These are phyloP conservation scores for Amborella trichopoda DNA, from an alignment of 164 flowering plant species.

Conservation along the genomic window DNA sequence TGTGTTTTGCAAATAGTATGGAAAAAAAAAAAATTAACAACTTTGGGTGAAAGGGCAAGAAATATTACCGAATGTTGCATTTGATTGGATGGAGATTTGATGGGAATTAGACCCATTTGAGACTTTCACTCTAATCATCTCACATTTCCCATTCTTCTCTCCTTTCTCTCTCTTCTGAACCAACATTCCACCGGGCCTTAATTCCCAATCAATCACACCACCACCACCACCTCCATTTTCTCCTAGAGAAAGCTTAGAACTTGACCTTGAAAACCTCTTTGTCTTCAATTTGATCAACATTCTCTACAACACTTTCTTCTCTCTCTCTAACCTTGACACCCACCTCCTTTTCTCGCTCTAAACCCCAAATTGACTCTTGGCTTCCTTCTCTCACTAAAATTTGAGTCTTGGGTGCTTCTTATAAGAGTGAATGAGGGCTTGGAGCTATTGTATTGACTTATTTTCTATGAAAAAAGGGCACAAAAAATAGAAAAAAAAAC, in stretches of 20 bases:
- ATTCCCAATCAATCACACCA: conserved; percentile 66
- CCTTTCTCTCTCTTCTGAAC: conserved; percentile 68
- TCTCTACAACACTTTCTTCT: too few relatives aligned
- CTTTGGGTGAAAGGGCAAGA: neutral
- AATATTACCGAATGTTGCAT: conserved; percentile 77
- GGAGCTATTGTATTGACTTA: neutral
- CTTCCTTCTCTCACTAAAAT: neutral
- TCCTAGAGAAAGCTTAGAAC: conserved; percentile 26
- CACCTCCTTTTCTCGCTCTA: conserved; percentile 1
- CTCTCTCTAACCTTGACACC: conserved; percentile 1
- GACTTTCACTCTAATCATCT: conserved; percentile 42
- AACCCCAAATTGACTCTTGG: too few relatives aligned
- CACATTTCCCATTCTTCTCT: conserved; percentile 16
- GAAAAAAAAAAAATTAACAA: neutral
- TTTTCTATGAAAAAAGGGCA: too few relatives aligned
- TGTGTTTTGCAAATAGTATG: neutral
- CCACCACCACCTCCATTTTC: conserved; percentile 6
- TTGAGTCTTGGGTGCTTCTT: neutral
- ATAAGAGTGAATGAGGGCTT: conserved; percentile 2
- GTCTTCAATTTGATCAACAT: conserved; percentile 55
- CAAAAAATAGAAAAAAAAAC: neutral
- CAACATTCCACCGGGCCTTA: conserved; percentile 87
- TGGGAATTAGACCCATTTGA: conserved; percentile 51
- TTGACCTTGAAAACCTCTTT: conserved; percentile 45
- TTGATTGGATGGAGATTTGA: conserved; percentile 60